These are phyloP conservation scores for Lentinula lateritia DNA, from an alignment of 768 basidiomycete genomes.

Conservation along the genomic window DNA sequence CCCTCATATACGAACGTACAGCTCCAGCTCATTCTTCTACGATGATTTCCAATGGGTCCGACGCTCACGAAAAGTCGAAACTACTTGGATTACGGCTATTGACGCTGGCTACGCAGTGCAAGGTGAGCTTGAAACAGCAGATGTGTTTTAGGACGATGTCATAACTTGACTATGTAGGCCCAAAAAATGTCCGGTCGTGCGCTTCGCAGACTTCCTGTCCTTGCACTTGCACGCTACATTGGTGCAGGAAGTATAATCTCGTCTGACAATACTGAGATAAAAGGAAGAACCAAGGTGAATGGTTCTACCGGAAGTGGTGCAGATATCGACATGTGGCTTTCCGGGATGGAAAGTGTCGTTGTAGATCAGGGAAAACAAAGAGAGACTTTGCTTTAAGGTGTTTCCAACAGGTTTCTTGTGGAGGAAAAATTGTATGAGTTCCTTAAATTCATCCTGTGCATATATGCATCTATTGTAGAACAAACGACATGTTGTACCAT, in stretches of 20 bases:
- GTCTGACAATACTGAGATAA: not conserved
- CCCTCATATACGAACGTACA: constrained; percentile 49
- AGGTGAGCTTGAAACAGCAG: constrained; percentile 43
- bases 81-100: constrained; percentile 54
- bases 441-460: constrained; percentile 1
- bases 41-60: constrained; percentile 11
- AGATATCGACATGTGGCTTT: constrained; percentile 69
- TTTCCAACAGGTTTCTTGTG: constrained; percentile 1
- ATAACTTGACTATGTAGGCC: constrained; percentile 28
- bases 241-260: constrained; percentile 37
- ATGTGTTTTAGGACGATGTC: not conserved
- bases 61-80: constrained; percentile 45
- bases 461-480: constrained; percentile 10
- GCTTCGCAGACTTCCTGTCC: constrained; percentile 87
- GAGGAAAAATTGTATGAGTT: not conserved
- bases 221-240: constrained; percentile 84
- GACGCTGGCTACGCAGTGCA: constrained; percentile 69
- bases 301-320: constrained; percentile 14
- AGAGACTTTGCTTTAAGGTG: constrained; percentile 29
- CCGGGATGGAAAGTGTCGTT: constrained; percentile 80
- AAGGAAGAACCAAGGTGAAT: not conserved
- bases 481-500: no score
- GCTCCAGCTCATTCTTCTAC: constrained; percentile 19
- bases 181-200: constrained; percentile 92
- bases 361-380: constrained; percentile 48